phyloP scores from a whole-genome alignment of 2,329 filamentous ascomycete species.

The Fusarium sp. region DNA sequence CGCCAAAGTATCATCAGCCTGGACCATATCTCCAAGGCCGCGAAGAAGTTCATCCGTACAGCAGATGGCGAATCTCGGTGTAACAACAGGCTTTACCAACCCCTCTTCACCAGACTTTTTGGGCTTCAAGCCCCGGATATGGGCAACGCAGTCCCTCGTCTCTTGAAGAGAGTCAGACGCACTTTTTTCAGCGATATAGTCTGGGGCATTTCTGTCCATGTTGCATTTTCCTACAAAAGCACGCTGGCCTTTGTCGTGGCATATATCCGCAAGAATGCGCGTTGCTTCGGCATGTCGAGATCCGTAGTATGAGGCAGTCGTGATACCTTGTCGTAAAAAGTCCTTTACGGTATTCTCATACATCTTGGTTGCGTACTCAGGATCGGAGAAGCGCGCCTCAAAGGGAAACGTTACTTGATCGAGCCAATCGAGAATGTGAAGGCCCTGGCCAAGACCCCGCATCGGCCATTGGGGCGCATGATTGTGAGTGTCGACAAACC shows the following conservation, averaged over 20 bases:
- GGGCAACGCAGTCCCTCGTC: constrained; percentile 16
- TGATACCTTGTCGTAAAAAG: constrained; percentile 20
- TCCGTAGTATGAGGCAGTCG: constrained; percentile 26
- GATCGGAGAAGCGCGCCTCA: constrained; percentile 18
- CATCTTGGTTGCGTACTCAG: constrained; percentile 6
- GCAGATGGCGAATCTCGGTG: constrained; percentile 27
- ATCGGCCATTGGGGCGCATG: constrained; percentile 72
- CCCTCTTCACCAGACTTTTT: background rate
- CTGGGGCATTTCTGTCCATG: constrained; percentile 25
- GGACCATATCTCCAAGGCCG: constrained; percentile 16
- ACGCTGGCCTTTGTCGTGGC: constrained; percentile 8
- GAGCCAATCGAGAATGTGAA: constrained; percentile 73
- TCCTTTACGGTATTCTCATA: constrained; percentile 19
- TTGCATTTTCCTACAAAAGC: constrained; percentile 29
- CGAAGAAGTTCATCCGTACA: constrained; percentile 22
- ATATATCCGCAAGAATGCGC: constrained; percentile 17
- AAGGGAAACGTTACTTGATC: constrained; percentile 70
- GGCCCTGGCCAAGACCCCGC: constrained; percentile 63
- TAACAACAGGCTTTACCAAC: constrained; percentile 14
- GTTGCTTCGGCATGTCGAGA: constrained; percentile 24
- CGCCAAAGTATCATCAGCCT: constrained; percentile 5
- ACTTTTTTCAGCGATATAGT: constrained; percentile 9
- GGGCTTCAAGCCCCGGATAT: background rate
- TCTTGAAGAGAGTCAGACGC: constrained; percentile 8
- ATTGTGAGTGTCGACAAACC: constrained; percentile 76